phyloP scores from a whole-genome alignment of 352 stramenopile species.

The Phytophthora citricola region DNA sequence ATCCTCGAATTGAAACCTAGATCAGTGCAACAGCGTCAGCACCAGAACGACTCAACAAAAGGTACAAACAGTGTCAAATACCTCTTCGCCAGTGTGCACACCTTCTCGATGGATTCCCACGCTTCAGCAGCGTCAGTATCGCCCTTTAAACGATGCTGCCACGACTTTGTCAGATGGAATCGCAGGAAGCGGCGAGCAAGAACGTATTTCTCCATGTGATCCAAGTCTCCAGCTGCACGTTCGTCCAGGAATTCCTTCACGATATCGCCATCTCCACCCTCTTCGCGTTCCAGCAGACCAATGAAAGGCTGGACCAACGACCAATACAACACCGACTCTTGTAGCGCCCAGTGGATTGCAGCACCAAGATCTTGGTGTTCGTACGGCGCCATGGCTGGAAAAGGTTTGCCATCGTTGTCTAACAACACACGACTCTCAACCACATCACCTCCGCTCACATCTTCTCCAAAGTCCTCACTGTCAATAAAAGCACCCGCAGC shows the following conservation, averaged over 20 bases:
- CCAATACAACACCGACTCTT: conserved; percentile 57
- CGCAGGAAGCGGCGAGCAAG: conserved; percentile 59
- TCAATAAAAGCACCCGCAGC: conserved; percentile 72
- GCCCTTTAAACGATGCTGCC: conserved; percentile 15
- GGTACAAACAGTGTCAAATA: conserved; percentile 19
- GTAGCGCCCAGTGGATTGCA: conserved; percentile 71
- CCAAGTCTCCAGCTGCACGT: conserved; percentile 46
- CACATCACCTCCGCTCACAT: conserved; percentile 6
- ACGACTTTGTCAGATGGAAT: conserved; percentile 49
- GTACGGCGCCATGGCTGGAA: conserved; percentile 52
- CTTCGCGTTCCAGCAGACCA: conserved; percentile 14
- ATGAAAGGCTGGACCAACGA: conserved; percentile 41
- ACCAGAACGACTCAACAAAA: no score
- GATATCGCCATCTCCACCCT: background rate
- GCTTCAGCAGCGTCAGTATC: conserved; percentile 31
- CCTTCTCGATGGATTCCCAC: conserved; percentile 45
- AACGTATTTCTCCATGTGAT: conserved; percentile 63
- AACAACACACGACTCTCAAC: conserved; percentile 21
- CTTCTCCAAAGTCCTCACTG: conserved; percentile 46
- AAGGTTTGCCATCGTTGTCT: conserved; percentile 28
- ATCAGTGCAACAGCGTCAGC: background rate
- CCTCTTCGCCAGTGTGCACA: conserved; percentile 56
- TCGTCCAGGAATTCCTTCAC: conserved; percentile 22
- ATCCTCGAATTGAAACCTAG: conserved; percentile 66
- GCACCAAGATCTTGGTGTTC: conserved; percentile 81